phyloP scores from a whole-genome alignment of 257 asterid genomes.

The Solanum ahanhuiri region DNA sequence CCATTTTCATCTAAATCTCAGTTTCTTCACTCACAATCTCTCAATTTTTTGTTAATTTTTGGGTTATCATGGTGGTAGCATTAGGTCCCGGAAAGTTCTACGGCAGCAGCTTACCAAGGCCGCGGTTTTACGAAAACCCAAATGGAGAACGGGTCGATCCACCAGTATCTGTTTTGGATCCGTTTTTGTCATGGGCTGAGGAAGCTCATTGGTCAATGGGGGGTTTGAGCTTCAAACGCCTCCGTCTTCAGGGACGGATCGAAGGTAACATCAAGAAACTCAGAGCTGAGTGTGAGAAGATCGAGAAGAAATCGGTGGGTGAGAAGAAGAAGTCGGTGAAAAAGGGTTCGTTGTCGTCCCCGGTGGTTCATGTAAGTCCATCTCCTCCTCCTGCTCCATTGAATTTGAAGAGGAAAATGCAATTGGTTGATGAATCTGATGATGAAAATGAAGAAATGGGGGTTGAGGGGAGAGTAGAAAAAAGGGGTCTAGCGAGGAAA shows the following conservation, averaged over 20 bases:
- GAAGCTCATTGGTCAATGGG: slow-evolving; percentile 99
- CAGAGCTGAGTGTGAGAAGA: slow-evolving; percentile 43
- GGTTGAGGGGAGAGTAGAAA: background rate
- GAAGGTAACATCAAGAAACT: slow-evolving; percentile 74
- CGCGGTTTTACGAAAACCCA: slow-evolving; percentile 57
- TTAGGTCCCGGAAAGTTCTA: slow-evolving; percentile 85
- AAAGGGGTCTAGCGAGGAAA: slow-evolving; percentile 52
- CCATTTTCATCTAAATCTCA: background rate
- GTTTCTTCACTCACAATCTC: background rate
- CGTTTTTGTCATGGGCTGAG: slow-evolving; percentile 68
- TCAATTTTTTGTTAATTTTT: background rate
- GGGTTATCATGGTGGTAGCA: slow-evolving; percentile 53
- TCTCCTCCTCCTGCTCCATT: slow-evolving; percentile 65
- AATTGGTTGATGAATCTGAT: slow-evolving; percentile 30
- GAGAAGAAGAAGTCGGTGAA: background rate
- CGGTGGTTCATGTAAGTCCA: slow-evolving; percentile 6
- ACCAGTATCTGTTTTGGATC: slow-evolving; percentile 55
- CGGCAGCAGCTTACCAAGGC: slow-evolving; percentile 90
- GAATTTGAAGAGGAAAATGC: slow-evolving; percentile 61
- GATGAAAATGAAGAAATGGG: slow-evolving; percentile 12
- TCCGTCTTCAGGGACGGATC: slow-evolving; percentile 85
- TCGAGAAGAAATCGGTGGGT: background rate
- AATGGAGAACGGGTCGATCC: slow-evolving; percentile 65
- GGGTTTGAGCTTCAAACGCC: slow-evolving; percentile 64
- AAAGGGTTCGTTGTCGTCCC: background rate